These are phyloP conservation scores for Alternaria sp. DNA, from an alignment of 2,329 filamentous ascomycete genomes.

Conservation along the genomic window DNA sequence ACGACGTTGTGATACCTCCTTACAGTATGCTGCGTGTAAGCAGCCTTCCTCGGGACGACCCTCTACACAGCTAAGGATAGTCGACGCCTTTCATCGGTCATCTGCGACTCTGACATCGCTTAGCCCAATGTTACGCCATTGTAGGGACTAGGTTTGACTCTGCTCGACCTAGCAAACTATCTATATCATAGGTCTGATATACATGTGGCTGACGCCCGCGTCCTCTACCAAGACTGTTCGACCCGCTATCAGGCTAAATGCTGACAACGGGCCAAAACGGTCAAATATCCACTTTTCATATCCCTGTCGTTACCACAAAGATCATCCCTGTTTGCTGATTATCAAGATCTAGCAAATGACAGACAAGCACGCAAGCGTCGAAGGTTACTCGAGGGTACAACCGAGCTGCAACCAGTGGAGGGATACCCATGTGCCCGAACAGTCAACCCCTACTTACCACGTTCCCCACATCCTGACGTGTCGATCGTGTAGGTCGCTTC, in stretches of 20 bases:
- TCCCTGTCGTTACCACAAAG: conserved; percentile 27
- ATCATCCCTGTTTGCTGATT: conserved; percentile 24
- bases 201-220: conserved; percentile 33
- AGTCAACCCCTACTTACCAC: conserved; percentile 27
- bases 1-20: not conserved
- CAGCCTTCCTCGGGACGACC: conserved; percentile 40
- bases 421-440: conserved; percentile 30
- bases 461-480: conserved; percentile 44
- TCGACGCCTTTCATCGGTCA: conserved; percentile 16
- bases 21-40: conserved; percentile 32
- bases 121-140: conserved; percentile 21
- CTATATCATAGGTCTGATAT: conserved; percentile 36
- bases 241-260: conserved; percentile 41
- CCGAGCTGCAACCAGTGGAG: conserved; percentile 21
- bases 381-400: conserved; percentile 41
- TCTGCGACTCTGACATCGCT: conserved; percentile 20
- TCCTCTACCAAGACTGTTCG: conserved; percentile 25
- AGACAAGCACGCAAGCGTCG: conserved; percentile 19
- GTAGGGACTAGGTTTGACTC: conserved; percentile 26
- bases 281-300: conserved; percentile 27
- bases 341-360: conserved; percentile 33
- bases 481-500: conserved; percentile 41
- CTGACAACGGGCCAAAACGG: conserved; percentile 29
- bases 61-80: conserved; percentile 27
- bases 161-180: conserved; percentile 19